A percentile compares a stretch with the other conserved stretches of the same genome.
Conservation (phyloP, 306 rosid species). For the Argentina anserina region DNA sequence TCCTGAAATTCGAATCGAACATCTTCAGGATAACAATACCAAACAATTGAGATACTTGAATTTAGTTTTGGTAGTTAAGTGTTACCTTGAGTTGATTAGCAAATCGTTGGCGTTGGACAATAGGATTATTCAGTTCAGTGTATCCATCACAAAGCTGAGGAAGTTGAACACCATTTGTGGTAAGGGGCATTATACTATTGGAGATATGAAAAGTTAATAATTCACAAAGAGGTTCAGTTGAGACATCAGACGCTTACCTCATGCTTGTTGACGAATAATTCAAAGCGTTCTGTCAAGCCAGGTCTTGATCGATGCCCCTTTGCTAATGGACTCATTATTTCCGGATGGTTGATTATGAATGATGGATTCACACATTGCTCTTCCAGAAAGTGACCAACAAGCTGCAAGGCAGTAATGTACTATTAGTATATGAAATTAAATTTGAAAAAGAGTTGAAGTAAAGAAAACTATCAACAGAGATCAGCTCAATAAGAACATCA, state of each 20-base stretch:
- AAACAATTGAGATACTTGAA: background rate
- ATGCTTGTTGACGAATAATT: conserved; percentile 69
- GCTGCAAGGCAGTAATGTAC: conserved; percentile 43
- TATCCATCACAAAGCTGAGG: conserved; percentile 77
- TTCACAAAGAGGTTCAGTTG: background rate
- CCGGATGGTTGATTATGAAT: conserved; percentile 81
- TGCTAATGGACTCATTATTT: conserved; percentile 92
- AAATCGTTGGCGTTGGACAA: conserved; percentile 81
- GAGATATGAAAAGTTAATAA: background rate
- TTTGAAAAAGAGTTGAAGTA: no score
- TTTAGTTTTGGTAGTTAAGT: background rate
- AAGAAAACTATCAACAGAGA: background rate
- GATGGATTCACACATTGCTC: conserved; percentile 79
- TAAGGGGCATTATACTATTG: background rate
- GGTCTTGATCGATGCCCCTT: conserved; percentile 86
- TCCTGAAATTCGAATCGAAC: conserved; percentile 48
- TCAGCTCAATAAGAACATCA: background rate
- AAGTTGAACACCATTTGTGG: conserved; percentile 15
- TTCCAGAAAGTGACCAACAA: conserved; percentile 91
- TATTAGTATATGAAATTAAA: no score
- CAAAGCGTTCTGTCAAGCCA: conserved; percentile 84
- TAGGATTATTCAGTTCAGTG: conserved; percentile 91
- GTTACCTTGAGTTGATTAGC: conserved; percentile 91
- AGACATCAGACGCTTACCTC: conserved; percentile 46
- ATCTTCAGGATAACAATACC: background rate